Evolutionary conservation across 116 monocot species (phyloP).

Genomic region (Trichopus zeylanicus): DNA sequence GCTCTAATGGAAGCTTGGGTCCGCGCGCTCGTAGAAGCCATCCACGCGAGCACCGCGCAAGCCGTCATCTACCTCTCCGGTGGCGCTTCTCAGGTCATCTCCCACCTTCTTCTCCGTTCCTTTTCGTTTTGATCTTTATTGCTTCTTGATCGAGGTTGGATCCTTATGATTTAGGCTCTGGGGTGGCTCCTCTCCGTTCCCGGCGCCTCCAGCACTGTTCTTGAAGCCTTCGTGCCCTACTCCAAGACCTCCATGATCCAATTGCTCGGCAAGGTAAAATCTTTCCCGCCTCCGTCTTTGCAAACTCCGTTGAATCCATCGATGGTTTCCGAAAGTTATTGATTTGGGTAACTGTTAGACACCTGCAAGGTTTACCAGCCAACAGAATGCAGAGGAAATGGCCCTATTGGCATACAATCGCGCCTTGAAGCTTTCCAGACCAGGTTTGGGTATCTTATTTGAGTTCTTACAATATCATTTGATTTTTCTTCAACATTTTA

Average conservation of each 20-base stretch:
- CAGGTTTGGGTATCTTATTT: slow-evolving; percentile 40
- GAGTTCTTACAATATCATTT: not conserved
- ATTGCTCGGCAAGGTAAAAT: slow-evolving; percentile 85
- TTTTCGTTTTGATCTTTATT: too few relatives aligned
- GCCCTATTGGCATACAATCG: slow-evolving; percentile 79
- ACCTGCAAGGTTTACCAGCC: slow-evolving; percentile 60
- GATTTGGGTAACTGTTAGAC: too few relatives aligned
- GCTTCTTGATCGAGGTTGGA: too few relatives aligned
- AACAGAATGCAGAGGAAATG: slow-evolving; percentile 78
- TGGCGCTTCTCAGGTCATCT: slow-evolving; percentile 92
- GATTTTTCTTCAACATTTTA: too few relatives aligned
- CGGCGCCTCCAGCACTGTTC: slow-evolving; percentile 80
- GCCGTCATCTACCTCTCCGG: slow-evolving; percentile 74
- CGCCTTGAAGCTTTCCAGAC: slow-evolving; percentile 74
- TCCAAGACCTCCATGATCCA: slow-evolving; percentile 68
- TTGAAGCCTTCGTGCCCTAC: slow-evolving; percentile 83
- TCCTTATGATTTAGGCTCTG: slow-evolving; percentile 31
- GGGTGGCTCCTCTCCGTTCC: slow-evolving; percentile 89
- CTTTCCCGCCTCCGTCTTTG: too few relatives aligned
- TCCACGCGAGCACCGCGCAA: slow-evolving; percentile 56
- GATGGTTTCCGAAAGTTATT: too few relatives aligned
- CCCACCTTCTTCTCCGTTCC: slow-evolving; percentile 8
- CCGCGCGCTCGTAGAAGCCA: slow-evolving; percentile 62
- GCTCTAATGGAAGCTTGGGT: slow-evolving; percentile 30
- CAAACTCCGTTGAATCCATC: too few relatives aligned